These are phyloP conservation scores for Xylariaceae sp. DNA, from an alignment of 2,329 filamentous ascomycete species.

Conservation along the genomic window DNA sequence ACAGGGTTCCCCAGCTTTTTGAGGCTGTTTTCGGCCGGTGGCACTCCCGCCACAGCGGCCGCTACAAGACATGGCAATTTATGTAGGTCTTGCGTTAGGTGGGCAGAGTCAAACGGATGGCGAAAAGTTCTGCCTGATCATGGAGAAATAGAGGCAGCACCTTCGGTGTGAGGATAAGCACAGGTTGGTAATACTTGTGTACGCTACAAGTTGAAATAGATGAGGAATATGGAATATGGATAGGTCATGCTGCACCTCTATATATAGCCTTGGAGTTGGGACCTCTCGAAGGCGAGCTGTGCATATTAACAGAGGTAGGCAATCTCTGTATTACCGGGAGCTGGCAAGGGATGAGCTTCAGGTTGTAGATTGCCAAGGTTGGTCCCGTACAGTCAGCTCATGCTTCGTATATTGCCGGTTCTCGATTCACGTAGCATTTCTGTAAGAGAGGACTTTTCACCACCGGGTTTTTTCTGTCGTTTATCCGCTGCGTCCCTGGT, in stretches of 20 bases:
- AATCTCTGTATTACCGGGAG: background rate
- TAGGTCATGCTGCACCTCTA: background rate
- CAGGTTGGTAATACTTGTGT: background rate
- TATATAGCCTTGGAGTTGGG: background rate
- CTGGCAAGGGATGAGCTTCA: background rate
- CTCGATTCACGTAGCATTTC: too few relatives aligned
- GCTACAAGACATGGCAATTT: background rate
- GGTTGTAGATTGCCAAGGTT: too few relatives aligned
- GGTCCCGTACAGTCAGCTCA: too few relatives aligned
- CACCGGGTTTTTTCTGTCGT: too few relatives aligned
- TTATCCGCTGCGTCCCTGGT: too few relatives aligned
- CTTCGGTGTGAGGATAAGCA: too few relatives aligned
- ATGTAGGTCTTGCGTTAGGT: background rate
- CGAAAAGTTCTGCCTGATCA: background rate
- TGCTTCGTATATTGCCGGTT: too few relatives aligned
- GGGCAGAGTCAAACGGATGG: background rate
- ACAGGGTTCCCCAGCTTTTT: constrained; percentile 20
- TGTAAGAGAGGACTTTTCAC: too few relatives aligned
- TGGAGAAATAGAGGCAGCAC: too few relatives aligned
- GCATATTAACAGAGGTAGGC: background rate
- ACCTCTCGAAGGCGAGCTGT: background rate
- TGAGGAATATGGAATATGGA: background rate
- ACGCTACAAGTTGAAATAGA: background rate
- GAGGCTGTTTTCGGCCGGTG: constrained; percentile 16
- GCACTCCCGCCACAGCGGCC: constrained; percentile 12